Evolutionary conservation across 2,329 filamentous ascomycete genomes (phyloP).

Genomic region (Penicillium corylophilum): DNA sequence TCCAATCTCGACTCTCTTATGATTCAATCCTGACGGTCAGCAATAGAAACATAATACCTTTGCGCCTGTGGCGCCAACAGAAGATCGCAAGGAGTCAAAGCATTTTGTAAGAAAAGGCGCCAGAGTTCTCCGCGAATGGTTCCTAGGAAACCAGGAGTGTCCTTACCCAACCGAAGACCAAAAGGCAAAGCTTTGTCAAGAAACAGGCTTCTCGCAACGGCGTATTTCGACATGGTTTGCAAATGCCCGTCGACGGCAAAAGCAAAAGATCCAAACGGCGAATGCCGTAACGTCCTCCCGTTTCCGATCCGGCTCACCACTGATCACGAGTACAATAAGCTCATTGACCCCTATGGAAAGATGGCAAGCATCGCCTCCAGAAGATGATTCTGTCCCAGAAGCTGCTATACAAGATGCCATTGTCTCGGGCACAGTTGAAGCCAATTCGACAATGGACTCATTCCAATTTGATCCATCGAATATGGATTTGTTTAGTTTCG

Average conservation of each 20-base stretch:
- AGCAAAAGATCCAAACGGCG: slow-evolving; percentile 30
- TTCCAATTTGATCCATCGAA: slow-evolving; percentile 15
- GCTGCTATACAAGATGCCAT: slow-evolving; percentile 42
- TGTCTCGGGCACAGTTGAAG: slow-evolving; percentile 3
- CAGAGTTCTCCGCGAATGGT: slow-evolving; percentile 49
- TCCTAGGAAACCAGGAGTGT: slow-evolving; percentile 45
- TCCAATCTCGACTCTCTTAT: too few relatives aligned
- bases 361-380: slow-evolving; percentile 46
- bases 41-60: not conserved
- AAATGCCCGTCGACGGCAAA: slow-evolving; percentile 51
- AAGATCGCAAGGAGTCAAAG: slow-evolving; percentile 29
- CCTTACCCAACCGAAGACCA: slow-evolving; percentile 53
- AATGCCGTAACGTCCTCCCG: slow-evolving; percentile 24
- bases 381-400: slow-evolving; percentile 46
- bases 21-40: not conserved
- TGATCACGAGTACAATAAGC: slow-evolving; percentile 37
- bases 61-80: not conserved
- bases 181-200: slow-evolving; percentile 40
- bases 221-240: slow-evolving; percentile 54
- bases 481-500: slow-evolving; percentile 29
- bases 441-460: slow-evolving; percentile 2
- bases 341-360: slow-evolving; percentile 51
- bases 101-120: slow-evolving; percentile 49
- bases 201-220: slow-evolving; percentile 48
- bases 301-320: slow-evolving; percentile 44